These are phyloP conservation scores for Wickerhamomyces canadensis DNA, from an alignment of 805 yeast species.

Conservation along the genomic window DNA sequence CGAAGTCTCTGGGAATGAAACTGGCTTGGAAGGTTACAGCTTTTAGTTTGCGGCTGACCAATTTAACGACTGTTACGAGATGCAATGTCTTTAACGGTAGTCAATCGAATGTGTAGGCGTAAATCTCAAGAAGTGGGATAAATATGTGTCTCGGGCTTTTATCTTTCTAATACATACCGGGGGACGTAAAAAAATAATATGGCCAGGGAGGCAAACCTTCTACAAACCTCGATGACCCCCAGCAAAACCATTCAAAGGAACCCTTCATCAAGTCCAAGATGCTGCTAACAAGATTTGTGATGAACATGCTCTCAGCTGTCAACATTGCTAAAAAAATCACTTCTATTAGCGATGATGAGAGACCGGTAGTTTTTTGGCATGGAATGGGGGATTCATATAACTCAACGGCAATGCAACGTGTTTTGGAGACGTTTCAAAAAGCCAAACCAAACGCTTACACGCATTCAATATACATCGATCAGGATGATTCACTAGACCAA, in stretches of 20 bases:
- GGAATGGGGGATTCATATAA: constrained; percentile 77
- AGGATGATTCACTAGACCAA: constrained; percentile 47
- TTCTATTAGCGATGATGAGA: constrained; percentile 6
- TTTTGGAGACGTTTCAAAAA: constrained; percentile 35
- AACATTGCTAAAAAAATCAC: constrained; percentile 16
- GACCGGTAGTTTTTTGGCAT: constrained; percentile 74
- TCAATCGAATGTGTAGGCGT: too few relatives aligned
- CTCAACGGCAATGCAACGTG: constrained; percentile 50
- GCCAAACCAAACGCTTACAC: constrained; percentile 45
- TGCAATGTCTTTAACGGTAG: too few relatives aligned
- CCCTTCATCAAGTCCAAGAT: too few relatives aligned
- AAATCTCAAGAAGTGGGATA: too few relatives aligned
- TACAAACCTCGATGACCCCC: background rate
- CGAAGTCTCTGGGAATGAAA: too few relatives aligned
- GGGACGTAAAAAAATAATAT: too few relatives aligned
- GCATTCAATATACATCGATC: constrained; percentile 48
- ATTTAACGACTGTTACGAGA: too few relatives aligned
- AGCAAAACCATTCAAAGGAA: background rate
- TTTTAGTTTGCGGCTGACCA: too few relatives aligned
- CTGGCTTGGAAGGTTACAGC: too few relatives aligned
- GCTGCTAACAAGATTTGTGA: constrained; percentile 14
- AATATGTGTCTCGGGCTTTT: too few relatives aligned
- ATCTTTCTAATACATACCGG: too few relatives aligned
- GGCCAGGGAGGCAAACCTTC: too few relatives aligned
- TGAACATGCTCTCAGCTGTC: constrained; percentile 14